These are phyloP conservation scores for Malassezia caprae DNA, from an alignment of 1,284 basidiomycete species.

Conservation along the genomic window DNA sequence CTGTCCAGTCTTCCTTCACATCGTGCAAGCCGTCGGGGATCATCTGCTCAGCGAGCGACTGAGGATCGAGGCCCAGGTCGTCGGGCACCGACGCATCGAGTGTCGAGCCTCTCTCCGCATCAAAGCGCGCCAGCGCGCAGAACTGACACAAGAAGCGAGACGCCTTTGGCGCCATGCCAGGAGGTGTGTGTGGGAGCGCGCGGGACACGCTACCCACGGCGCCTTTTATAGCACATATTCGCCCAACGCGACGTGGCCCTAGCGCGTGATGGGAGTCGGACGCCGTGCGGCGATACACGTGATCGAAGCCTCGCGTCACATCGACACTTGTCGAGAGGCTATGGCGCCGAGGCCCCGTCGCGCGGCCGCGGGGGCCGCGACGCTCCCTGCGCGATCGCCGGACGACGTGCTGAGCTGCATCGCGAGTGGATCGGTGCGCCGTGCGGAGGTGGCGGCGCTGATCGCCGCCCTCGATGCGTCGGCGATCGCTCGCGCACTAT, in stretches of 20 bases:
- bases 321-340: not conserved
- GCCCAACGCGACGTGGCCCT: not conserved
- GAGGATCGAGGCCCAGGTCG: slow-evolving; percentile 35
- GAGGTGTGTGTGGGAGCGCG: not conserved
- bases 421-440: not conserved
- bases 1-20: slow-evolving; percentile 92
- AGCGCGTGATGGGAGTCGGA: not conserved
- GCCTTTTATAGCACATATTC: too few species aligned
- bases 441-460: slow-evolving; percentile 7
- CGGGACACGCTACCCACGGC: not conserved
- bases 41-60: slow-evolving; percentile 87
- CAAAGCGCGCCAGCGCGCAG: slow-evolving; percentile 41
- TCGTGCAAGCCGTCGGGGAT: slow-evolving; percentile 93
- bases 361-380: not conserved
- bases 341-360: not conserved
- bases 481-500: not conserved
- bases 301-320: not conserved
- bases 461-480: slow-evolving; percentile 1
- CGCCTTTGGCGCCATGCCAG: not conserved
- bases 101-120: slow-evolving; percentile 40
- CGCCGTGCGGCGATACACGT: not conserved
- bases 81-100: slow-evolving; percentile 33
- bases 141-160: slow-evolving; percentile 18
- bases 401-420: slow-evolving; percentile 2
- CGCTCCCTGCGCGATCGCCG: not conserved